Evolutionary conservation across 352 stramenopile species (phyloP), one percentile per base, ranked within the genome.

Genomic region (Elongisporangium senticosum): DNA sequence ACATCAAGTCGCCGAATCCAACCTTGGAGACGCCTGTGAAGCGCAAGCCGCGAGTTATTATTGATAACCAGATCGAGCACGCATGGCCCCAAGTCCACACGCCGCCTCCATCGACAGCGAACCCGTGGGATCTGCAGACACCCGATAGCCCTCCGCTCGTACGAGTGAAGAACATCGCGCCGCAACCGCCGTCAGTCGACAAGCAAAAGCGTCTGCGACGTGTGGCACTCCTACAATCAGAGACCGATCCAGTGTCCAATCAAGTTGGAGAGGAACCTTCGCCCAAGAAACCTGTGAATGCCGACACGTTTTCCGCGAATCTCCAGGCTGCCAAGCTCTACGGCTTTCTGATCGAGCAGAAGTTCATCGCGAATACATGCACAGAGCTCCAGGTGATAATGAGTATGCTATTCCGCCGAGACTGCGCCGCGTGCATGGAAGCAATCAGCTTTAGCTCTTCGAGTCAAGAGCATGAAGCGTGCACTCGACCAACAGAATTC

Each of bases 291-390:
- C n/a, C 26, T 0, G 52, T 20, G 33, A 53, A 26, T 15, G 37
- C 20, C 2, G n/a, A 49, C 0, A 49, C 57, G 7, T 73, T 67
- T 49, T 17, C 50, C 4, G 51, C 68, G 3, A 87, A 87, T 49
- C 53, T 59, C 0, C 69, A 72, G 19, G 77, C 75, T 0, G 75
- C 77, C 15, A 77, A 73, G 52, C 51, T 87, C 17, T 87, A 80
- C 49, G 77, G 66, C 4, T 82, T 79, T 40, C 48, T 87, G 7
- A 83, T 87, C 58, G 59, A 51, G 21, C 66, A 82, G 28, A 62
- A 71, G 11, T 66, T 84, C 53, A 72, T 77, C 20, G 68, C 64
- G 3, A 80, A 56, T 13, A 84, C 74, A 5, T 82, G 68, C 55
- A 40, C 60, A 0, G 78, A 83, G 66, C 55, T 88, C 15, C 65